Conservation (phyloP, 306 rosid genomes). For the Echinosophora koreensis region DNA sequence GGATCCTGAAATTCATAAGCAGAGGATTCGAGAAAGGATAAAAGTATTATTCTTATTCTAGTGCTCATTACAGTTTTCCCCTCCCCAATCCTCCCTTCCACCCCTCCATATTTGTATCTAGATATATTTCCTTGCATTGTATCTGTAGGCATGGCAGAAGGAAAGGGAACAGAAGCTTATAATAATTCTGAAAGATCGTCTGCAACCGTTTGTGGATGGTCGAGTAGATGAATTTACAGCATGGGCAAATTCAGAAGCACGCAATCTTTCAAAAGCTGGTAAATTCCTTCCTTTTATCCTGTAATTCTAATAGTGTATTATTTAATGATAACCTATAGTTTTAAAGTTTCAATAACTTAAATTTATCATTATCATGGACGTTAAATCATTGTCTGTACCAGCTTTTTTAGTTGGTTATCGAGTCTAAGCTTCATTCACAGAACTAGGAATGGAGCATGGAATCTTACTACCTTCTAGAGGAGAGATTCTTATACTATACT, state of each 20-base stretch:
- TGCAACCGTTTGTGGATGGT: slow-evolving; percentile 80
- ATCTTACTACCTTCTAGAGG: not conserved
- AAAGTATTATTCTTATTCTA: slow-evolving; percentile 54
- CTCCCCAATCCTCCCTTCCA: not conserved
- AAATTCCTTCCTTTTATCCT: slow-evolving; percentile 38
- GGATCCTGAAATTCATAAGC: slow-evolving; percentile 68
- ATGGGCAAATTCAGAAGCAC: slow-evolving; percentile 84
- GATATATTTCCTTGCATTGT: slow-evolving; percentile 38
- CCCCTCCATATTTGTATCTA: slow-evolving; percentile 34
- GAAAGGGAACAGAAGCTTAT: slow-evolving; percentile 84
- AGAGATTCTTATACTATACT: not conserved
- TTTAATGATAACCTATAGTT: not conserved
- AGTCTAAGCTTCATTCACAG: not conserved
- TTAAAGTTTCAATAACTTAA: slow-evolving; percentile 17
- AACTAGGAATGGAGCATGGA: not conserved
- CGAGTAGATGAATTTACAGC: slow-evolving; percentile 69
- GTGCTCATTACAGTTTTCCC: slow-evolving; percentile 20
- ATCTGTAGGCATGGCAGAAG: slow-evolving; percentile 70
- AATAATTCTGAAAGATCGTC: slow-evolving; percentile 62
- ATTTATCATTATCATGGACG: slow-evolving; percentile 7
- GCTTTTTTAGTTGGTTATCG: not conserved
- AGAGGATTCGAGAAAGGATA: slow-evolving; percentile 72
- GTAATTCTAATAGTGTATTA: slow-evolving; percentile 17
- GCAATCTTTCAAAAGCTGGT: slow-evolving; percentile 81
- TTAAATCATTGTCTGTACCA: slow-evolving; percentile 23